Base-by-base conservation (phyloP, 2,329 filamentous ascomycete species). In the Epichloe uncinata region DNA sequence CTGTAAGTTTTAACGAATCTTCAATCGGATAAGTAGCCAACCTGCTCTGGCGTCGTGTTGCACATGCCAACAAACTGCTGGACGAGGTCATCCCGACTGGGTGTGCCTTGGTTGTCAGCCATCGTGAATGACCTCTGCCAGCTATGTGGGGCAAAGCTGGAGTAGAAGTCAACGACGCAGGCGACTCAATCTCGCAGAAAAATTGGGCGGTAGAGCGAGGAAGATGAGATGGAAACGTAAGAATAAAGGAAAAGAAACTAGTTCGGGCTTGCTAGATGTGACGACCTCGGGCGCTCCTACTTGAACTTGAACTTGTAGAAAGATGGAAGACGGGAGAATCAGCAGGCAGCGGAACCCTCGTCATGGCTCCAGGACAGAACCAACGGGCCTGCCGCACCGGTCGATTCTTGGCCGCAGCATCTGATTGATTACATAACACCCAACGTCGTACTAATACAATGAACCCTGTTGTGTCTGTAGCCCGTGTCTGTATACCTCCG, bases 21-120 rank as follows among this genome's bases (percentile, higher is more conserved):
- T 11, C 11, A 8, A 13, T 15, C 5, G 16, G n/a, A 15, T 7
- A 3, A 33, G 13, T 49, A n/a, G 12, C 40, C 18, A 42, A 53
- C 52, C 47, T 53, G 16, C 16, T 53, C 46, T 37, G 52, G 49
- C 9, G 42, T 43, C 13, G 46, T 44, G 18, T 48, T 47, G 41
- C 49, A 51, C 49, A 51, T 51, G 33, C 9, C 42, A 11, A 46
- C 3, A 20, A 53, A 51, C 34, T 51, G 42, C 18, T 51, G 42
- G 15, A 53, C 47, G 5, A 53, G 49, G 34, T 50, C 42, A 2
- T 53, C 45, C 34, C 44, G 49, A 38, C 42, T 48, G 43, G 49
- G 44, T 15, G 46, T 48, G 33, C 30, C 44, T 16, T 42, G 45
- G 16, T 41, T 41, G 42, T 48, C 50, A 7, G 49, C 49, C 48